These are phyloP conservation scores for Fusarium neocosmosporiellum DNA, from an alignment of 2,329 filamentous ascomycete species.

Conservation along the genomic window DNA sequence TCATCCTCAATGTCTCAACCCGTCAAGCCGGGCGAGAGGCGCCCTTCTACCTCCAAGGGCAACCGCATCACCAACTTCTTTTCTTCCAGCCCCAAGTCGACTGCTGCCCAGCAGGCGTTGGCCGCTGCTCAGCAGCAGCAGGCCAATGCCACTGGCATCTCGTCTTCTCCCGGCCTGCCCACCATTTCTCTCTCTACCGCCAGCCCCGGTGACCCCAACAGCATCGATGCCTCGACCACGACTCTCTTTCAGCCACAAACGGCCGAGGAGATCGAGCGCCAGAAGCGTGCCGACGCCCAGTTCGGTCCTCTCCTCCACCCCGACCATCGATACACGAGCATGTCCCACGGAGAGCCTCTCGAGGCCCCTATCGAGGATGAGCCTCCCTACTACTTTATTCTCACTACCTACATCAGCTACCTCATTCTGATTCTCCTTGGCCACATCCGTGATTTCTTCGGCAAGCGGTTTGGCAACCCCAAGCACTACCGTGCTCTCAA, in stretches of 20 bases:
- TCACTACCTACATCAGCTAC: constrained; percentile 99
- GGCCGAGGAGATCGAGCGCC: constrained; percentile 80
- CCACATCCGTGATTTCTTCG: constrained; percentile 96
- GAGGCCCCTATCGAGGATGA: constrained; percentile 91
- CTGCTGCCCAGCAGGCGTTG: constrained; percentile 74
- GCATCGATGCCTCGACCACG: constrained; percentile 79
- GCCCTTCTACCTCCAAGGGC: constrained; percentile 73
- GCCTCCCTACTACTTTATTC: constrained; percentile 94
- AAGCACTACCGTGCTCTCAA: constrained; percentile 85
- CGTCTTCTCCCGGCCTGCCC: constrained; percentile 80
- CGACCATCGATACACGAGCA: constrained; percentile 88
- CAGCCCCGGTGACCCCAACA: constrained; percentile 77
- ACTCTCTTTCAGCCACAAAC: constrained; percentile 88
- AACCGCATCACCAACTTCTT: constrained; percentile 87
- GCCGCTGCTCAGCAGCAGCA: constrained; percentile 72
- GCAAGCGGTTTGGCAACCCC: constrained; percentile 90
- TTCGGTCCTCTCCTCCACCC: constrained; percentile 87
- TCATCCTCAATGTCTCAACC: constrained; percentile 59
- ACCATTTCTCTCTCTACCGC: constrained; percentile 93
- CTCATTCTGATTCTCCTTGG: constrained; percentile 95
- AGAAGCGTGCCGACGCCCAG: constrained; percentile 85
- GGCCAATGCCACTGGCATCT: constrained; percentile 68
- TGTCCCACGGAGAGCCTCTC: constrained; percentile 83
- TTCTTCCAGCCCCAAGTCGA: constrained; percentile 81
- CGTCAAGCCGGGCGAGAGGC: constrained; percentile 66